Base-by-base conservation (phyloP, 2,329 filamentous ascomycete genomes). In the Nothomitra cinnamomea region DNA sequence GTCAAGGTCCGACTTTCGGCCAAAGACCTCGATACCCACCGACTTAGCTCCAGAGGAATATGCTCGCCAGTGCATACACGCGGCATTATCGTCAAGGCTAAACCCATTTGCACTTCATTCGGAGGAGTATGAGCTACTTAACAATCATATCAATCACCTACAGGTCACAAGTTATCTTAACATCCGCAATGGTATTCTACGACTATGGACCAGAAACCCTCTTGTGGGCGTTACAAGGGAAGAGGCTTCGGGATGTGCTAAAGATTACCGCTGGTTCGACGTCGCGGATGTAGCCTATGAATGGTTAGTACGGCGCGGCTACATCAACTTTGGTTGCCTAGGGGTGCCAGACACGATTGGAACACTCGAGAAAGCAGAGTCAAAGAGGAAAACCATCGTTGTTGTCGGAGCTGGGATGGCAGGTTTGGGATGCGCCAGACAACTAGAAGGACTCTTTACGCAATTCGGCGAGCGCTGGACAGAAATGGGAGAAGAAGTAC, bases 151-250 rank as follows among this genome's bases (percentile, higher is more conserved):
- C 60, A 94, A 84, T 63, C 82, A 87, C 61, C 76, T 83, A 32
- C 92, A 98, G 67, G 87, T 95, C 59, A 95, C 90, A 2, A 86
- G 87, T 12, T 98, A 98, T 68, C 73, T 98, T 53, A 96, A 96
- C 65, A 92, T 98, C 57, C 79, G 92, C 60, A 98, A 98, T 66
- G 86, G 87, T 15, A 95, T 98, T 56, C 71, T 98, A 53, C 78
- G 92, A 54, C 69, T 96, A 41, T 98, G 92, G 92, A 77, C 85
- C 36, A 79, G 83, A 60, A 94, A 94, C 62, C 87, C 92, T 6
- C 79, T 89, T 64, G 79, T 88, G 42, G 80, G 80, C 57, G 85
- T 98, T 12, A 85, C 83, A 24, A 76, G 82, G 49, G 82, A 89
- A 64, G 87, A 95, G 67, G 92, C 92, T 5, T 78, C 90, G 45